phyloP scores from a whole-genome alignment of 2,329 filamentous ascomycete genomes.

The Penicillium italicum region DNA sequence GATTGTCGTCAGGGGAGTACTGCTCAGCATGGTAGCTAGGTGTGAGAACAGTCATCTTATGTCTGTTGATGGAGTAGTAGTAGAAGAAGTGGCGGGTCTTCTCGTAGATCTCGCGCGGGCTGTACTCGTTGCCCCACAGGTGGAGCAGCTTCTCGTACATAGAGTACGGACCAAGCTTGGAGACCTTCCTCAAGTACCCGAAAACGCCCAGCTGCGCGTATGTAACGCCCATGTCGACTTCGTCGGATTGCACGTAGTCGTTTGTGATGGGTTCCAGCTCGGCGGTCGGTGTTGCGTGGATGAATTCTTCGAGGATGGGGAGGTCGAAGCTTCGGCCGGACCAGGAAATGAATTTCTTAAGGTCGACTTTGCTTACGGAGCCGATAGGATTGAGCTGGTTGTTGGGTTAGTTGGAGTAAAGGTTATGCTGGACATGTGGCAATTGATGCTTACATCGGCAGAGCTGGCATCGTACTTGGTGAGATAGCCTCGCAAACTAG shows the following conservation, averaged over 20 bases:
- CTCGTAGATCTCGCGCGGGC: constrained; percentile 45
- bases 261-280: constrained; percentile 63
- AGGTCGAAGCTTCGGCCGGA: constrained; percentile 57
- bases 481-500: constrained; percentile 49
- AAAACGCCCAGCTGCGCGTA: constrained; percentile 54
- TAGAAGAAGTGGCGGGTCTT: constrained; percentile 46
- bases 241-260: constrained; percentile 4
- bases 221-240: constrained; percentile 51
- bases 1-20: constrained; percentile 57
- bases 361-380: constrained; percentile 61
- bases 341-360: constrained; percentile 70
- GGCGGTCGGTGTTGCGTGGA: constrained; percentile 60
- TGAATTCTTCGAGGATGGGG: constrained; percentile 63
- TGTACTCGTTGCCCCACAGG: constrained; percentile 45
- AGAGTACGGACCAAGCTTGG: constrained; percentile 53
- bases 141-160: constrained; percentile 54
- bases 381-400: constrained; percentile 38
- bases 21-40: constrained; percentile 53
- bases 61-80: constrained; percentile 60
- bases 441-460: constrained; percentile 39
- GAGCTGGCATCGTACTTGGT: constrained; percentile 67
- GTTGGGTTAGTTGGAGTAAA: background rate
- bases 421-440: background rate
- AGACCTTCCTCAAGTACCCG: constrained; percentile 53
- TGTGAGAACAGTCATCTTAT: constrained; percentile 62